phyloP scores from a whole-genome alignment of 148 eudicot species.

The Vaccinium macrocarpon region DNA sequence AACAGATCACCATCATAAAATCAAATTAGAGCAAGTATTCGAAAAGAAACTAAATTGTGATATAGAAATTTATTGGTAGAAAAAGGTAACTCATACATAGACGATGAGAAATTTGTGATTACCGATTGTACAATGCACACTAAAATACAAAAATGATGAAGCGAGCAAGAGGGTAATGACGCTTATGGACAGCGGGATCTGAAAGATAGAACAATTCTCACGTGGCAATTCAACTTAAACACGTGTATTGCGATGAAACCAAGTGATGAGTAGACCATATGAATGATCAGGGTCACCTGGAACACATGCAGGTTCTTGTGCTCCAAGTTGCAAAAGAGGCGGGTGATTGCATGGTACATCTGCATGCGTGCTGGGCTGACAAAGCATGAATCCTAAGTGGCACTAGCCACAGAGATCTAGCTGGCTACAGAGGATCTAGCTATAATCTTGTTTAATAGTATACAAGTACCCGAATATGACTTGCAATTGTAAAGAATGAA shows the following conservation, averaged over 20 bases:
- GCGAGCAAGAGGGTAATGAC: not conserved
- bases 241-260: not conserved
- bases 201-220: not conserved
- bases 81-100: not conserved
- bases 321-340: not conserved
- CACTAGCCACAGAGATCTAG: not conserved
- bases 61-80: not conserved
- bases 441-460: not conserved
- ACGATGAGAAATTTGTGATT: not conserved
- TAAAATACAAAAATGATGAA: not conserved
- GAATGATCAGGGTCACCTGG: not conserved
- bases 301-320: not conserved
- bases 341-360: not conserved
- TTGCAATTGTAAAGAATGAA: not conserved
- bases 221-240: not conserved
- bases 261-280: not conserved
- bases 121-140: not conserved
- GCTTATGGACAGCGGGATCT: not conserved
- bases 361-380: not conserved
- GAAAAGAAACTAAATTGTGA: not conserved
- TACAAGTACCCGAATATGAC: not conserved
- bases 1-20: not conserved
- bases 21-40: not conserved
- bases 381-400: not conserved
- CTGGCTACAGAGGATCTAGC: not conserved